Evolutionary conservation across 1,284 basidiomycete species (phyloP).

Genomic region (Ceratobasidium sp.): DNA sequence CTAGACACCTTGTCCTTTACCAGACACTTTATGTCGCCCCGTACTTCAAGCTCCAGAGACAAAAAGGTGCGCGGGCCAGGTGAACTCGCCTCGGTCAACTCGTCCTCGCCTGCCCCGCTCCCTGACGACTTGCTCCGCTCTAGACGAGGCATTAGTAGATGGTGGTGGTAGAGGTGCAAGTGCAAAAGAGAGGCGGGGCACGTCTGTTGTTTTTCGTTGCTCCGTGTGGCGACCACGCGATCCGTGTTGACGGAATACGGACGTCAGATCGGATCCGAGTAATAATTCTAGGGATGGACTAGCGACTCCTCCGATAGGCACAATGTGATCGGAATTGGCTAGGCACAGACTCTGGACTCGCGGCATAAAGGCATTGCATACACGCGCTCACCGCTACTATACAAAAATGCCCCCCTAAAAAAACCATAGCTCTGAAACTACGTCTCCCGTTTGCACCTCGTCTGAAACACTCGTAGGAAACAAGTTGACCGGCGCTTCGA

Average conservation of each 20-base stretch:
- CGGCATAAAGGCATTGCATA: neutral
- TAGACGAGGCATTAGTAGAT: conserved; percentile 13
- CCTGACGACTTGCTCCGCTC: conserved; percentile 16
- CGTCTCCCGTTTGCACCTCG: conserved; percentile 13
- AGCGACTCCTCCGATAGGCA: neutral
- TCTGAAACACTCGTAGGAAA: conserved; percentile 34
- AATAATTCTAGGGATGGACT: conserved; percentile 3
- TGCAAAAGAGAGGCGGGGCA: neutral
- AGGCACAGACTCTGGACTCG: neutral
- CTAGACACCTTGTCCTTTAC: conserved; percentile 11
- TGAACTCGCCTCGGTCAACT: neutral
- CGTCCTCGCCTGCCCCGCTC: conserved; percentile 15
- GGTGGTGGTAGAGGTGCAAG: neutral
- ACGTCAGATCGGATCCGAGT: conserved; percentile 17
- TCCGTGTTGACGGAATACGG: conserved; percentile 3
- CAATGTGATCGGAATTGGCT: conserved; percentile 1
- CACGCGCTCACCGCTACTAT: neutral
- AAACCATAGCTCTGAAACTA: conserved; percentile 43
- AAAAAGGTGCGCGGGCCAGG: conserved; percentile 7
- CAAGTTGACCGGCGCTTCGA: conserved; percentile 45
- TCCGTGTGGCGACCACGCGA: conserved; percentile 4
- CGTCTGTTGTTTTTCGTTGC: conserved; percentile 25
- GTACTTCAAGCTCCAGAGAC: conserved; percentile 24
- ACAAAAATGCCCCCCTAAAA: conserved; percentile 20
- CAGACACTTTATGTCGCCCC: conserved; percentile 22